Evolutionary conservation across 352 stramenopile genomes (phyloP), one percentile per base, ranked within the genome.

Genomic region (Pythium graminicola): DNA sequence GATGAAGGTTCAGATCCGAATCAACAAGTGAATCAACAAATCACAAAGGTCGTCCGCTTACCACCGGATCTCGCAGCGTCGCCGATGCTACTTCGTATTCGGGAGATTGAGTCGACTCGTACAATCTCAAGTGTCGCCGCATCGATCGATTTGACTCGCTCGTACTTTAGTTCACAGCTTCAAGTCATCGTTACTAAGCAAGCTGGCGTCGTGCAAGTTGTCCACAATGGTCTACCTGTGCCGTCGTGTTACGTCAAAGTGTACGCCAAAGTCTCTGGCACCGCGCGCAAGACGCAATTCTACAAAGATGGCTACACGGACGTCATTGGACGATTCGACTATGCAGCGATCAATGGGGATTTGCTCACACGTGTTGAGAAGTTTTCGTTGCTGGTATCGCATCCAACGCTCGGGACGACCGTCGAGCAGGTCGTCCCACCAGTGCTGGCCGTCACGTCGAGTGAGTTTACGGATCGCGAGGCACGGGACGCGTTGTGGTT

Each of bases 271-370:
- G 40, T 26, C 2, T 38, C 14, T 17, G 27, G 8, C 4, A 28
- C 36, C 3, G 38, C 20, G 16, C 62, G 55, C 27, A 32, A 53
- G 54, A 35, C 24, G 57, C 50, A 58, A 23, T 91, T 91, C 61
- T 89, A 85, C 67, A 91, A 91, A 61, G 81, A 91, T 51, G 81
- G 81, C 8, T 91, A 89, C 62, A 92, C 78, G 22, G 76, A 92
- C 39, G 40, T 92, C 36, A 46, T 82, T 20, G 76, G 76, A 42
- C 77, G 74, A 41, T 88, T 90, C 40, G 76, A 88, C 61, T 90
- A 88, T 46, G 66, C 77, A 6, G 72, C 68, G 1, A 73, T 79
- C 45, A 86, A 86, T 29, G 75, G 68, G 44, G 62, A 80, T 19
- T 36, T 69, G 41, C 49, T 72, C 22, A 44, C 33, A 13, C 56